Percentiles rank a stretch among this genome's conserved stretches.
phyloP scores from a whole-genome alignment of 176 grass and related monocot species.

The Carex littledalei region DNA sequence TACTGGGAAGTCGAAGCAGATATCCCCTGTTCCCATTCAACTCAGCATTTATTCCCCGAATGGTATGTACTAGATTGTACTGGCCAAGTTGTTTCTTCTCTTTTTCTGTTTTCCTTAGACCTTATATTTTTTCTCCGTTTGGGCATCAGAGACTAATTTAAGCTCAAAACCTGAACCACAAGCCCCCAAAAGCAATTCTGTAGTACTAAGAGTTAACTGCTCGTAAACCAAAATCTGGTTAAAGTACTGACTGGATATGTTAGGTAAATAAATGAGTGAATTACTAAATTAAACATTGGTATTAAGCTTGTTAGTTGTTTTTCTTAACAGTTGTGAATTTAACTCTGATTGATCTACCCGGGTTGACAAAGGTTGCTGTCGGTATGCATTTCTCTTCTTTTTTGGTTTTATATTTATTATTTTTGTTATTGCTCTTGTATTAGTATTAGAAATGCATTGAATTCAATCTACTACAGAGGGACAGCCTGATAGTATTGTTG shows the following conservation, averaged over 20 bases:
- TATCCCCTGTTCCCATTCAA: conserved; percentile 67
- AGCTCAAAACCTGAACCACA: background rate
- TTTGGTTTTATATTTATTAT: background rate
- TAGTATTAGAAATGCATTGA: background rate
- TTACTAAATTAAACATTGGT: background rate
- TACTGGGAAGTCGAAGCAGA: conserved; percentile 70
- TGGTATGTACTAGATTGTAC: conserved; percentile 27
- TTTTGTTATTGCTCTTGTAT: background rate
- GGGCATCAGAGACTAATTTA: background rate
- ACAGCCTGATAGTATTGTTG: conserved; percentile 64
- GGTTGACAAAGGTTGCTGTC: conserved; percentile 78
- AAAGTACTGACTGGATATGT: background rate
- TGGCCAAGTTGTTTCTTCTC: background rate
- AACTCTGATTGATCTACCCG: conserved; percentile 78
- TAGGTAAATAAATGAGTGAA: background rate
- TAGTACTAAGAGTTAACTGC: background rate
- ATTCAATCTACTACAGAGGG: conserved; percentile 36
- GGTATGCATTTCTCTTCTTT: conserved; percentile 36
- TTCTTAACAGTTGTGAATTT: conserved; percentile 69
- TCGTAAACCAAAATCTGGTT: background rate
- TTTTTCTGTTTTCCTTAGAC: conserved; percentile 21
- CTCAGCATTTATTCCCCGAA: conserved; percentile 66
- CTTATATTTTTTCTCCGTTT: background rate
- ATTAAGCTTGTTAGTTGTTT: conserved; percentile 13
- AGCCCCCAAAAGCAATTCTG: background rate